Conservation (phyloP, 2,329 filamentous ascomycete species). For the Apiospora pterosperma region DNA sequence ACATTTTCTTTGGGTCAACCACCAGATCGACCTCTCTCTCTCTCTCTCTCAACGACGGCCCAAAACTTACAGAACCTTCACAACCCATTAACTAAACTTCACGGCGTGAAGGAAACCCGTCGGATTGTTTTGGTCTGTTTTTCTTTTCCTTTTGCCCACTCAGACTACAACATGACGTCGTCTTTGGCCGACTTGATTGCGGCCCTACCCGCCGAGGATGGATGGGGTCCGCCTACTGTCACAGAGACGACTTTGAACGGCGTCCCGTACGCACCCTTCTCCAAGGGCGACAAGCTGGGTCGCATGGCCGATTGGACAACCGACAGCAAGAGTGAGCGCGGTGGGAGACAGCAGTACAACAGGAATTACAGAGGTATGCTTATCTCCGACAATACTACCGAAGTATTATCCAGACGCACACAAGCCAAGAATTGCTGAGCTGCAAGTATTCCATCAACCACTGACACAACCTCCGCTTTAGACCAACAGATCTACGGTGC, state of each 20-base stretch:
- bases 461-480: constrained; percentile 32
- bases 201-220: constrained; percentile 69
- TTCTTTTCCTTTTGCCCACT: background rate
- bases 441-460: background rate
- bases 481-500: constrained; percentile 97
- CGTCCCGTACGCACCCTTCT: constrained; percentile 96
- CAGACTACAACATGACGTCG: background rate
- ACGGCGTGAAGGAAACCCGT: background rate
- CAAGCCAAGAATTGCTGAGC: background rate
- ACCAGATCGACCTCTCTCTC: background rate
- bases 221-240: constrained; percentile 84
- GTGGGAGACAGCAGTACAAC: constrained; percentile 84
- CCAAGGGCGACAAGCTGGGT: constrained; percentile 96
- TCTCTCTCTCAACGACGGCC: background rate
- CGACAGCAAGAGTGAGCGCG: constrained; percentile 81
- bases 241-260: constrained; percentile 87
- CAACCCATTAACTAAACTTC: background rate
- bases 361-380: constrained; percentile 82
- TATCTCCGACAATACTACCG: background rate
- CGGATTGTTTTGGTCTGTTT: background rate
- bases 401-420: background rate
- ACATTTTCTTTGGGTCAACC: constrained; percentile 1
- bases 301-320: constrained; percentile 98
- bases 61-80: background rate
- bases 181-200: constrained; percentile 59